Evolutionary conservation across 2,329 filamentous ascomycete genomes (phyloP), one percentile per base, ranked within the genome.

Genomic region (Alternaria triticina): DNA sequence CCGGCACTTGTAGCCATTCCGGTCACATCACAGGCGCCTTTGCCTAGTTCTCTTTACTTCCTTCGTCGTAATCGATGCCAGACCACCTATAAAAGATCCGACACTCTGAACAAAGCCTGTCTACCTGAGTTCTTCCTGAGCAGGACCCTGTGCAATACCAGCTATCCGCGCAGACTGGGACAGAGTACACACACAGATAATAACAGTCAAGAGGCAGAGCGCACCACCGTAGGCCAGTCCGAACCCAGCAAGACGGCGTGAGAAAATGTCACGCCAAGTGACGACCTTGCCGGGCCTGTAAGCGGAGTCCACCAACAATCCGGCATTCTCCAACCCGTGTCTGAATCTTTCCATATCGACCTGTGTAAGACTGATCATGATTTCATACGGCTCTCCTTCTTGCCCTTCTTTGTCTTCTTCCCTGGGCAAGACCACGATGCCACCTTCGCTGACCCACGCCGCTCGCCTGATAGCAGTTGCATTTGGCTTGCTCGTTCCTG

Each of bases 361-460:
- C 27, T 70, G 47, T 28, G 69, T 68, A 36, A 74, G 55, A 47
- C 64, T 68, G 8, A 71, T 22, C 50, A 71, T 58, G 2, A 72
- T 62, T 40, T 72, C 69, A 8, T 61, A 70, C 2, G 64, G 57
- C 10, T 36, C 49, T 1, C 50, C 57, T 4, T 56, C 45, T 4
- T 25, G 23, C 5, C 52, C 64, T 20, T 59, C 43, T 4, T 28
- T 45, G 5, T 64, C 65, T 9, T 54, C 61, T 43, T 33, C 45
- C 12, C 66, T 61, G 1, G 73, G 73, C 45, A 76, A 36, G 8
- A 76, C 66, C 7, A 69, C 62, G 17, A 75, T 69, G 4, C 69
- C 69, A 9, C 74, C 74, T 40, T 77, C 74, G 33, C 59, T 64
- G 11, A 52, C 57, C 52, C 63, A 70, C 12, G 63, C 62, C n/a